Conservation (phyloP, 164 flowering plant species). For the Tetrastigma voinierianum region DNA sequence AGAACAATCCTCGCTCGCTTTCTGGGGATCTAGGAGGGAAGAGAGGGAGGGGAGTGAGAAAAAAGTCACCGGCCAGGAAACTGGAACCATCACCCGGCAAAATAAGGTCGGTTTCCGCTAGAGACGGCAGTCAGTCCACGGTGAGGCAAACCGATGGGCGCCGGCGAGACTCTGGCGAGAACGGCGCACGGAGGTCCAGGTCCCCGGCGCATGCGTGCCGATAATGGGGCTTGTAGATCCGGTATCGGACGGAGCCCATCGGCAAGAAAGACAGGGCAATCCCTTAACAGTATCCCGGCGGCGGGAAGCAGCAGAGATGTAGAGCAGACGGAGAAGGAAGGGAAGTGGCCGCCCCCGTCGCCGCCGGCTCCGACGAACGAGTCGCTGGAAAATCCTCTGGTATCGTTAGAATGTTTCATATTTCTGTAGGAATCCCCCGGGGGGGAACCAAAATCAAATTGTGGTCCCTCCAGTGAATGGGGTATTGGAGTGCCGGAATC, state of each 20-base stretch:
- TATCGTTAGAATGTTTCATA: slow-evolving; percentile 69
- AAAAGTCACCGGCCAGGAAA: slow-evolving; percentile 22
- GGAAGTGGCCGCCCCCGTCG: slow-evolving; percentile 2
- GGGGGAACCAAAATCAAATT: background rate
- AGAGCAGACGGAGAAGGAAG: slow-evolving; percentile 10
- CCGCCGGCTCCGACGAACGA: slow-evolving; percentile 19
- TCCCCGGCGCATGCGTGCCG: slow-evolving; percentile 40
- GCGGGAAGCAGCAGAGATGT: slow-evolving; percentile 6
- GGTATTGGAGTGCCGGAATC: background rate
- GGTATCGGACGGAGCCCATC: slow-evolving; percentile 37
- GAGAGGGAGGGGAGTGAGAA: slow-evolving; percentile 17
- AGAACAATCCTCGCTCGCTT: slow-evolving; percentile 5
- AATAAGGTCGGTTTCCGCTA: slow-evolving; percentile 17
- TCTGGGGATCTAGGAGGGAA: slow-evolving; percentile 14
- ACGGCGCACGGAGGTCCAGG: slow-evolving; percentile 51
- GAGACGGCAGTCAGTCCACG: slow-evolving; percentile 17
- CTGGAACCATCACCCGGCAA: slow-evolving; percentile 28
- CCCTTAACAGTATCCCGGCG: slow-evolving; percentile 38
- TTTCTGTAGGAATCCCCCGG: slow-evolving; percentile 30
- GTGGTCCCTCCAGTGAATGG: background rate
- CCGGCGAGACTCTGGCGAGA: slow-evolving; percentile 36
- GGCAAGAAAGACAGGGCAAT: slow-evolving; percentile 27
- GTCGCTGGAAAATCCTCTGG: slow-evolving; percentile 63
- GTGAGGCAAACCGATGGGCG: slow-evolving; percentile 5
- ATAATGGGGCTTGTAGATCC: slow-evolving; percentile 9